Percentiles rank a stretch among this genome's conserved stretches.
These are phyloP conservation scores for Gillenia trifoliata DNA, from an alignment of 306 rosid genomes.

Conservation along the genomic window DNA sequence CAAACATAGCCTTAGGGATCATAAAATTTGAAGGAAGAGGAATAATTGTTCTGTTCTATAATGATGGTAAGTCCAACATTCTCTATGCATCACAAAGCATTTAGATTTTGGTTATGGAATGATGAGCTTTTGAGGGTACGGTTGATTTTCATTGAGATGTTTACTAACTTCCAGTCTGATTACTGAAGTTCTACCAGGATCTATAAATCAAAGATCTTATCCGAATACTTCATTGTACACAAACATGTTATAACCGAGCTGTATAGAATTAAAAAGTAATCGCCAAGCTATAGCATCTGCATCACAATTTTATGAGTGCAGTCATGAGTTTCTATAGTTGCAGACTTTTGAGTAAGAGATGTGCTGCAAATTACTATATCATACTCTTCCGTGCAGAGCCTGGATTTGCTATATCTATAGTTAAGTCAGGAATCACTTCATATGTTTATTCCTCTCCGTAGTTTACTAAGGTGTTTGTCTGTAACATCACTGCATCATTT, in stretches of 20 bases:
- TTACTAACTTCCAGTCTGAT: neutral
- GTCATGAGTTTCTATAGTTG: neutral
- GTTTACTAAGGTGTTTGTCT: neutral
- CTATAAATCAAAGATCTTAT: neutral
- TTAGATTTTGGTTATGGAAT: neutral
- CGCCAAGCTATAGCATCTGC: neutral
- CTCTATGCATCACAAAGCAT: neutral
- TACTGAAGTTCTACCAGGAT: neutral
- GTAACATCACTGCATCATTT: slow-evolving; percentile 5
- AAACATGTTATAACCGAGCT: neutral
- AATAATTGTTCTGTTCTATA: too few species aligned
- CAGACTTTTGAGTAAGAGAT: neutral
- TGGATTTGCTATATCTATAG: neutral
- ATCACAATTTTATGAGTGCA: neutral
- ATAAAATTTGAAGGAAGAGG: too few species aligned
- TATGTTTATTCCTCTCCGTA: neutral
- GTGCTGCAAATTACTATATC: neutral
- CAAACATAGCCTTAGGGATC: too few species aligned
- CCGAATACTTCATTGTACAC: neutral
- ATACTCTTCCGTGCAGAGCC: neutral
- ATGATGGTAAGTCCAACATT: too few species aligned
- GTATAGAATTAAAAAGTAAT: neutral
- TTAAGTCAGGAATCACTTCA: neutral
- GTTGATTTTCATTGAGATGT: neutral
- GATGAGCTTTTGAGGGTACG: neutral